Evolutionary conservation across 495 filamentous ascomycete species (phyloP), one percentile per base, ranked within the genome.

Genomic region (Schizothecium vesticola): DNA sequence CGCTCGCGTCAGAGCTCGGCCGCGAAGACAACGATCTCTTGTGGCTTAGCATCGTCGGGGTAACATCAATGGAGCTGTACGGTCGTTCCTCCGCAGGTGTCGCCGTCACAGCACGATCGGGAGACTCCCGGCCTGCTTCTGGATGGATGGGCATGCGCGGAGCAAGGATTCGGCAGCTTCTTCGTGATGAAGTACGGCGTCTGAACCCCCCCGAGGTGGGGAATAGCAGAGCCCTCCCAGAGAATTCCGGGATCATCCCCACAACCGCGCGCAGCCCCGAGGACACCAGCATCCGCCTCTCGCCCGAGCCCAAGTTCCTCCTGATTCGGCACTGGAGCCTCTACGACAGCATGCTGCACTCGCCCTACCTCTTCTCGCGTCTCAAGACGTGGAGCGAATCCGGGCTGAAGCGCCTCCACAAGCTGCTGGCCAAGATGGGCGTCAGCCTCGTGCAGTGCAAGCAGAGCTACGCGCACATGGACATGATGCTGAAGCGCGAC

Each of bases 261-360:
- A 97, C 93, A 0, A 92, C 92, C 16, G 95, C 93, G 2, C 83
- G 90, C 66, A 93, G 90, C 67, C 92, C 96, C 19, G 93, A 92
- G 59, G 95, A 99, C 76, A 96, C 87, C 23, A 90, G 92, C 59
- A 99, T 99, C 71, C 90, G 93, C 21, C 78, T 99, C 29, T 97
- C 93, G 0, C 95, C 96, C 0, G 95, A 99, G 77, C 96, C 94
- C 36, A 91, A 90, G 64, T 97, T 99, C 71, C 86, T 98, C 26
- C 86, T 99, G 1, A 92, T 99, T 64, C 84, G 95, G 25, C 95
- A 99, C 74, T 99, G 95, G 95, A 95, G 92, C 62, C 83, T 99
- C 4, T 97, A 98, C 77, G 95, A 99, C 70, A 96, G 93, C 77
- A 99, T 99, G 95, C 84, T 98, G 25, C 95, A 99, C 75, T 97